Evolutionary conservation across 306 rosid genomes (phyloP).

Genomic region (Ziziphus jujuba): DNA sequence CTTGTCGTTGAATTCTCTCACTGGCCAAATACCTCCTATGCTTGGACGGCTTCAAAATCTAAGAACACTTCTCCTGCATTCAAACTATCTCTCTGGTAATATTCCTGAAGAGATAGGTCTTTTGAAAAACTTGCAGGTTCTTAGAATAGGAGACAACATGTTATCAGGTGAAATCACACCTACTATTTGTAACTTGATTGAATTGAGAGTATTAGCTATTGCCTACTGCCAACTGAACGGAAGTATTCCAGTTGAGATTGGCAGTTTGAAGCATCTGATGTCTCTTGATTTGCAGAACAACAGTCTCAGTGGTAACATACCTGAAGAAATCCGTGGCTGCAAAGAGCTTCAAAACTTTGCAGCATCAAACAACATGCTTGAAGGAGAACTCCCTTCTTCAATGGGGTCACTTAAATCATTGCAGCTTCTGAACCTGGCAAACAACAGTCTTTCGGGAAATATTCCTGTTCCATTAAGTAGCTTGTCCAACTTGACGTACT

Average conservation of each 20-base stretch:
- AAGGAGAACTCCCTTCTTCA: constrained; percentile 62
- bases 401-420: constrained; percentile 59
- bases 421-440: constrained; percentile 70
- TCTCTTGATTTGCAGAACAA: constrained; percentile 77
- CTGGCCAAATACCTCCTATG: constrained; percentile 71
- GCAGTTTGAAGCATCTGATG: constrained; percentile 60
- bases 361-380: constrained; percentile 74
- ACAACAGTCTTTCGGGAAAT: constrained; percentile 75
- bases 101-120: constrained; percentile 76
- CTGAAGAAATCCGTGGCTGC: constrained; percentile 63
- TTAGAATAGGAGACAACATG: constrained; percentile 79
- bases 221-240: constrained; percentile 77
- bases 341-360: constrained; percentile 67
- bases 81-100: constrained; percentile 73
- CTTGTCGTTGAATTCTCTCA: constrained; percentile 69
- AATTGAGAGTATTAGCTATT: constrained; percentile 63
- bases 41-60: constrained; percentile 64
- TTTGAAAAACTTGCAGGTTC: constrained; percentile 74
- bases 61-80: constrained; percentile 47
- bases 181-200: constrained; percentile 57
- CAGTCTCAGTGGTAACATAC: constrained; percentile 64
- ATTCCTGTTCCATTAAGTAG: constrained; percentile 59
- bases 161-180: constrained; percentile 69
- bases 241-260: constrained; percentile 73
- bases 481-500: constrained; percentile 64